Conservation (phyloP, 2,329 filamentous ascomycete genomes). For the Geoglossum cookeanum region DNA sequence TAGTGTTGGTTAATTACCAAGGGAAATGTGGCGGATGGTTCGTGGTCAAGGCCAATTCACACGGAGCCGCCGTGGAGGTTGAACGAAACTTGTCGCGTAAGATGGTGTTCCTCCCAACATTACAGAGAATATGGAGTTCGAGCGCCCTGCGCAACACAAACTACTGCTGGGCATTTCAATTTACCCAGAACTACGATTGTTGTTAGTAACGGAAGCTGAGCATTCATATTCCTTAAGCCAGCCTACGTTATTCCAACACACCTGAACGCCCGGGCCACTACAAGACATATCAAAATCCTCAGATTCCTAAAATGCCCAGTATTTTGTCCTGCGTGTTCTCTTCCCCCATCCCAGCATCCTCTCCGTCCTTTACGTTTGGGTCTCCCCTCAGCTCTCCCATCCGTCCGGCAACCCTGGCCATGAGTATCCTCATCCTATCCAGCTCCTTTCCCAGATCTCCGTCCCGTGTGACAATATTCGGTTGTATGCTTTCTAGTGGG, state of each 20-base stretch:
- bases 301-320: background rate
- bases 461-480: constrained; percentile 33
- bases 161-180: background rate
- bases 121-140: background rate
- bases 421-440: constrained; percentile 28
- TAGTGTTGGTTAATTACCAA: background rate
- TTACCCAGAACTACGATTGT: background rate
- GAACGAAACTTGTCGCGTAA: background rate
- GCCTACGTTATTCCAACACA: background rate
- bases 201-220: background rate
- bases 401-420: constrained; percentile 23
- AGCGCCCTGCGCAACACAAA: background rate
- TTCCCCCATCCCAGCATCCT: constrained; percentile 7
- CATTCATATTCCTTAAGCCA: background rate
- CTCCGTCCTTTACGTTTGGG: constrained; percentile 5
- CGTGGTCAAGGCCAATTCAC: background rate
- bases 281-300: background rate
- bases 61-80: background rate
- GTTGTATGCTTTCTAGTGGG: constrained; percentile 31
- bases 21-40: background rate
- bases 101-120: background rate
- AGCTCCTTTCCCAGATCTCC: constrained; percentile 30
- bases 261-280: background rate
- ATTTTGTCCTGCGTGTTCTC: background rate
- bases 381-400: constrained; percentile 16